Conservation (phyloP, 495 filamentous ascomycete genomes). For the Cercophora newfieldiana region DNA sequence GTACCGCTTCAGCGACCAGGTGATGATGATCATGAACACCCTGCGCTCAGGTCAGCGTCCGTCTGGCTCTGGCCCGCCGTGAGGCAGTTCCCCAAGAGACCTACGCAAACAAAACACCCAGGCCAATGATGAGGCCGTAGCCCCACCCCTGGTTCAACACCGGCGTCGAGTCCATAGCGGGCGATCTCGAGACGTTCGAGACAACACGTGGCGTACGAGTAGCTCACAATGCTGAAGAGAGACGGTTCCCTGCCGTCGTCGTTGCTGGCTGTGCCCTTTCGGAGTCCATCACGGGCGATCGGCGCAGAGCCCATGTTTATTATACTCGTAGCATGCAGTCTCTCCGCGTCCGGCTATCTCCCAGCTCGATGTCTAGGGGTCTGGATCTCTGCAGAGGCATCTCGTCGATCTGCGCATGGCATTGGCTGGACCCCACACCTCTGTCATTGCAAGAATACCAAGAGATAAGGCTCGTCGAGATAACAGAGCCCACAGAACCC, state of each 20-base stretch:
- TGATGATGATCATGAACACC: constrained; percentile 9
- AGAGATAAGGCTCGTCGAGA: constrained; percentile 6
- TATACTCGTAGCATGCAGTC: neutral
- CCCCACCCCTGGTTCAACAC: constrained; percentile 11
- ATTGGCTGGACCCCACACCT: constrained; percentile 1
- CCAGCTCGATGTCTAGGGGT: neutral
- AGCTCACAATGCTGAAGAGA: neutral
- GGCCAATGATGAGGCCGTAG: constrained; percentile 17
- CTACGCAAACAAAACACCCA: constrained; percentile 14
- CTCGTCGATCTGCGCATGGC: neutral
- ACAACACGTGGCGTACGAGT: neutral
- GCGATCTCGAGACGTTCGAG: neutral
- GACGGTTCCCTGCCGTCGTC: neutral
- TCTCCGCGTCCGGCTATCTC: neutral
- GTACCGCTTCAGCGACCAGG: constrained; percentile 15
- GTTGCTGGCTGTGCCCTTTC: neutral
- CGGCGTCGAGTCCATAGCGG: neutral
- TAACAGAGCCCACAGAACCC: neutral
- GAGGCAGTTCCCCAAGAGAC: neutral
- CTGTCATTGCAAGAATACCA: neutral
- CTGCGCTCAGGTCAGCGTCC: neutral
- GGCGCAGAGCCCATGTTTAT: neutral
- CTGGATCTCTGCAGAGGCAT: neutral
- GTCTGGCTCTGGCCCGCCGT: neutral
- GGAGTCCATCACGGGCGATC: neutral